Conservation (phyloP, 2,329 filamentous ascomycete species). For the Sporothrix sp. region DNA sequence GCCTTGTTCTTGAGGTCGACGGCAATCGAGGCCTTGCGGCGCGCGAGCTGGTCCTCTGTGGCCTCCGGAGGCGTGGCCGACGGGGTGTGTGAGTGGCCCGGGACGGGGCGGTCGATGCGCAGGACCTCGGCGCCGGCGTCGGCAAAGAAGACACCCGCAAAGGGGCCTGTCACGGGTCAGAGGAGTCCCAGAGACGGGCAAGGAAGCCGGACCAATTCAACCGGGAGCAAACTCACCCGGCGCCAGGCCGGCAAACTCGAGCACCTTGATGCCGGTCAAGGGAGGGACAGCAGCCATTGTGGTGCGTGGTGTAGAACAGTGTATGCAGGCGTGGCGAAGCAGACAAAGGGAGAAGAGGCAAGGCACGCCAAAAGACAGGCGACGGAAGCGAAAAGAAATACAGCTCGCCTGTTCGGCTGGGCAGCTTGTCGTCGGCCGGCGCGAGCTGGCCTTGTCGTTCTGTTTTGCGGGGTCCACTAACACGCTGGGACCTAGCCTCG, state of each 20-base stretch:
- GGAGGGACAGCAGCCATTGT: constrained; percentile 31
- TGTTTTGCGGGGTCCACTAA: background rate
- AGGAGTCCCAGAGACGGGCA: too few species aligned
- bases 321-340: background rate
- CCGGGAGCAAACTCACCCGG: constrained; percentile 49
- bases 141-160: constrained; percentile 77
- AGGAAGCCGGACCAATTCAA: too few species aligned
- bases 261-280: constrained; percentile 44
- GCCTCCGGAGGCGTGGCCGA: constrained; percentile 29
- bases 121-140: constrained; percentile 84
- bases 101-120: constrained; percentile 62
- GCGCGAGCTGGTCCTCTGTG: constrained; percentile 63
- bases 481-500: background rate
- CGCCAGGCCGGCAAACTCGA: constrained; percentile 52
- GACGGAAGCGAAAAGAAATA: background rate
- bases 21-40: constrained; percentile 70
- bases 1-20: constrained; percentile 63
- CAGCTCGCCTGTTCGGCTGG: background rate
- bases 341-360: background rate
- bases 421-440: too few species aligned
- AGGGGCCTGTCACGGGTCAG: constrained; percentile 61
- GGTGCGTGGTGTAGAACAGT: background rate
- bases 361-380: background rate
- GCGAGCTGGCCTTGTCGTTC: background rate
- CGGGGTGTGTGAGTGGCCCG: constrained; percentile 31